Conservation (phyloP, 1,139 yeast species). For the Suhomyces bolitotheri region DNA sequence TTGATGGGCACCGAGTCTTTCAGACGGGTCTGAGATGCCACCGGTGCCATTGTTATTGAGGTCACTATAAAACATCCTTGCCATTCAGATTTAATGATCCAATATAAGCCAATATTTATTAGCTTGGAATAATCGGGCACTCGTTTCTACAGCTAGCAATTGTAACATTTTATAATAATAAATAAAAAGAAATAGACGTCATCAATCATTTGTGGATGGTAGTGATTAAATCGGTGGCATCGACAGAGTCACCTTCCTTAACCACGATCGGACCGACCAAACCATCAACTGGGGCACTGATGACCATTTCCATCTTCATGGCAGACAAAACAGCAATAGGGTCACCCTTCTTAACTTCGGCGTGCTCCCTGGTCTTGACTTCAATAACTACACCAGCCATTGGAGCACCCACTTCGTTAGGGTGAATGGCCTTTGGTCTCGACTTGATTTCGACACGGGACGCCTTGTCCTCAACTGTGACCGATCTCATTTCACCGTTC, state of each 20-base stretch:
- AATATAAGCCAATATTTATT: too few relatives aligned
- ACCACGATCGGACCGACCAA: constrained; percentile 72
- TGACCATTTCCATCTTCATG: constrained; percentile 99
- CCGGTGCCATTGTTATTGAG: too few relatives aligned
- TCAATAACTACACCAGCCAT: constrained; percentile 99
- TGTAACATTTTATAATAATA: constrained; percentile 6
- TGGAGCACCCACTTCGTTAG: constrained; percentile 96
- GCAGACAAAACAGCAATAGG: constrained; percentile 94
- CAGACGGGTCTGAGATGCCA: background rate
- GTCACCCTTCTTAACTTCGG: constrained; percentile 93
- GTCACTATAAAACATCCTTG: too few relatives aligned
- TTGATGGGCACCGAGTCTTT: background rate
- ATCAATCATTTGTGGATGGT: constrained; percentile 25
- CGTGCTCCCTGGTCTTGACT: constrained; percentile 83
- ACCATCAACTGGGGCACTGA: constrained; percentile 88
- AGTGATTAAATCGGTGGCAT: constrained; percentile 79
- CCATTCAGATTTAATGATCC: too few relatives aligned
- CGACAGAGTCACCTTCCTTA: constrained; percentile 93
- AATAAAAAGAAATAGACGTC: constrained; percentile 5
- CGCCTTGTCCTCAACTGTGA: constrained; percentile 83
- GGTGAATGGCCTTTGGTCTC: constrained; percentile 91
- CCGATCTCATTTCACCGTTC: constrained; percentile 97
- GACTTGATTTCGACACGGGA: constrained; percentile 82
- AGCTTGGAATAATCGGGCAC: too few relatives aligned
- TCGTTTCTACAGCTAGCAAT: too few relatives aligned